Evolutionary conservation across 2,329 filamentous ascomycete genomes (phyloP).

Genomic region (Talaromyces albobiverticillius): DNA sequence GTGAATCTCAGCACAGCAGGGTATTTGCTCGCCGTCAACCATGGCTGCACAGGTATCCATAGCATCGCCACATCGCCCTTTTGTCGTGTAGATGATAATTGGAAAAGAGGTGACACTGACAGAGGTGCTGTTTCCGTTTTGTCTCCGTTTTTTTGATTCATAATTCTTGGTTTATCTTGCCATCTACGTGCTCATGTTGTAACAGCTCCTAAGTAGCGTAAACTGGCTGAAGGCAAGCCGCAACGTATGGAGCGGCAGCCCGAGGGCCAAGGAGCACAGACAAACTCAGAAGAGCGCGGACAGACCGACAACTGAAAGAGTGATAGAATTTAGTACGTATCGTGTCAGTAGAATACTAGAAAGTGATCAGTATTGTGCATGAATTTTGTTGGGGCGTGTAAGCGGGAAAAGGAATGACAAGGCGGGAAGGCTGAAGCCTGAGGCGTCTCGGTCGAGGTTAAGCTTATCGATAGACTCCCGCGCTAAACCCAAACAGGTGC

Average conservation of each 20-base stretch:
- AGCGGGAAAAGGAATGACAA: too few relatives aligned
- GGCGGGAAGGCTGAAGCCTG: background rate
- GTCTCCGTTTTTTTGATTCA: too few relatives aligned
- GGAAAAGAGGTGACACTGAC: background rate
- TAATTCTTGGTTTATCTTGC: background rate
- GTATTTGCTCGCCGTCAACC: background rate
- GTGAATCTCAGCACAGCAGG: background rate
- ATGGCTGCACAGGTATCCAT: background rate
- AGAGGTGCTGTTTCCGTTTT: background rate
- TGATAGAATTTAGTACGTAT: background rate
- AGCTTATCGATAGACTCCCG: conserved; percentile 5
- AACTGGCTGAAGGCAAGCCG: background rate
- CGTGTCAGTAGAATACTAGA: too few relatives aligned
- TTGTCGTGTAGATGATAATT: background rate
- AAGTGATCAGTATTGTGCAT: too few relatives aligned
- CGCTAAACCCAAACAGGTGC: conserved; percentile 12
- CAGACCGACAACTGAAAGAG: background rate
- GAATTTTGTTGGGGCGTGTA: too few relatives aligned
- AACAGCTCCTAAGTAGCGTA: background rate
- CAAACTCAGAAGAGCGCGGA: background rate
- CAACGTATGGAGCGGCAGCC: background rate
- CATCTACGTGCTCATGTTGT: background rate
- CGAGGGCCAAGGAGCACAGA: background rate
- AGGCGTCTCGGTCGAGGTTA: conserved; percentile 4
- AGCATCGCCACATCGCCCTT: background rate